These are phyloP conservation scores for Solanum piurae DNA, from an alignment of 257 asterid genomes.

Conservation along the genomic window DNA sequence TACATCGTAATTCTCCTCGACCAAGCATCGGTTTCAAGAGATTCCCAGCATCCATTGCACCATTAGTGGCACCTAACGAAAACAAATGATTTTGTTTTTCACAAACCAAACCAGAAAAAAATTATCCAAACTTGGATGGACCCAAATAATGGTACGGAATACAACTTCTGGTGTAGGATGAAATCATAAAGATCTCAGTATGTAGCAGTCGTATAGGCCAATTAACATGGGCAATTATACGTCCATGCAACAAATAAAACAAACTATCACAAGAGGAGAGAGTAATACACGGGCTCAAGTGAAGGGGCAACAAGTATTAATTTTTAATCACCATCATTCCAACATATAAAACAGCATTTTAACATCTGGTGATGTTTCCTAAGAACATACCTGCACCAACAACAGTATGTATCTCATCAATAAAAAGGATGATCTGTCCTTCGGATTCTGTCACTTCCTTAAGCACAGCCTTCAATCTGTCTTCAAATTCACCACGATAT, in stretches of 20 bases:
- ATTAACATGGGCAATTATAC: neutral
- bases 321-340: neutral
- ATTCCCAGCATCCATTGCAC: conserved; percentile 99
- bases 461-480: conserved; percentile 86
- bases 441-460: conserved; percentile 94
- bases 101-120: neutral
- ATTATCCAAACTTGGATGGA: neutral
- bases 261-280: neutral
- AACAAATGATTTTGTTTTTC: neutral
- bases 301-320: neutral
- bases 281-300: neutral
- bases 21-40: conserved; percentile 98
- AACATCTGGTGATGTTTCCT: neutral
- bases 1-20: conserved; percentile 93
- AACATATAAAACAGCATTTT: neutral
- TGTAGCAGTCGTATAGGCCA: neutral
- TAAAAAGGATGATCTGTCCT: conserved; percentile 82
- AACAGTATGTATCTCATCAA: conserved; percentile 96
- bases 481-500: conserved; percentile 97
- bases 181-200: neutral
- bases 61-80: conserved; percentile 78
- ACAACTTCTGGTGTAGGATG: neutral
- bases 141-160: neutral
- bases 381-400: conserved; percentile 80
- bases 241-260: neutral